A percentile compares a stretch with the other conserved stretches of the same genome.
Conservation (phyloP, 2,329 filamentous ascomycete species). For the Neoscytalidium dimidiatum region DNA sequence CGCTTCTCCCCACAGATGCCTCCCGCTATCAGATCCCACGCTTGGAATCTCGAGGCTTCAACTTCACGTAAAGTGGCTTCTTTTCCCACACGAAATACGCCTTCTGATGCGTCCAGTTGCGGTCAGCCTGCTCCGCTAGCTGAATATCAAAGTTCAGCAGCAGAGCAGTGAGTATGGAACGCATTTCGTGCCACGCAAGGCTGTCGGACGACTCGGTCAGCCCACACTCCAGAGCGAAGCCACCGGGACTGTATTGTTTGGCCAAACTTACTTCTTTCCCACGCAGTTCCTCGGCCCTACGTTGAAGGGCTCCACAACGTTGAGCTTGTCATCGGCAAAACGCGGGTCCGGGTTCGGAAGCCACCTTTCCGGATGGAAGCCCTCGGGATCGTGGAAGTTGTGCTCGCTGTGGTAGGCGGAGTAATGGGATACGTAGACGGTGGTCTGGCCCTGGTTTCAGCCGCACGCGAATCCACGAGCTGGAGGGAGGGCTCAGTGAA, state of each 20-base stretch:
- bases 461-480: neutral
- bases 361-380: conserved; percentile 47
- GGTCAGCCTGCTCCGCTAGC: conserved; percentile 33
- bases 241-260: conserved; percentile 11
- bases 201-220: conserved; percentile 22
- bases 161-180: conserved; percentile 39
- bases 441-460: conserved; percentile 16
- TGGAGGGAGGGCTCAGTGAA: conserved; percentile 6
- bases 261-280: conserved; percentile 36
- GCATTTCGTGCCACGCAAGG: conserved; percentile 44
- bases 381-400: conserved; percentile 39
- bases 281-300: conserved; percentile 43
- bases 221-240: neutral
- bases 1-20: too few species aligned
- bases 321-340: conserved; percentile 33
- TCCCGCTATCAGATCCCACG: too few species aligned
- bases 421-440: conserved; percentile 16
- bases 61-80: conserved; percentile 28
- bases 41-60: neutral
- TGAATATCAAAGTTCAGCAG: conserved; percentile 42
- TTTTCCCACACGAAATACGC: conserved; percentile 42
- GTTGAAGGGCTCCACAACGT: conserved; percentile 45
- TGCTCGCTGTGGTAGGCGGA: conserved; percentile 16
- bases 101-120: conserved; percentile 31
- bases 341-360: conserved; percentile 27